Percentiles rank a stretch among this genome's conserved stretches.
phyloP scores from a whole-genome alignment of 2,329 filamentous ascomycete genomes.

The Ploettnerulaceae sp. region DNA sequence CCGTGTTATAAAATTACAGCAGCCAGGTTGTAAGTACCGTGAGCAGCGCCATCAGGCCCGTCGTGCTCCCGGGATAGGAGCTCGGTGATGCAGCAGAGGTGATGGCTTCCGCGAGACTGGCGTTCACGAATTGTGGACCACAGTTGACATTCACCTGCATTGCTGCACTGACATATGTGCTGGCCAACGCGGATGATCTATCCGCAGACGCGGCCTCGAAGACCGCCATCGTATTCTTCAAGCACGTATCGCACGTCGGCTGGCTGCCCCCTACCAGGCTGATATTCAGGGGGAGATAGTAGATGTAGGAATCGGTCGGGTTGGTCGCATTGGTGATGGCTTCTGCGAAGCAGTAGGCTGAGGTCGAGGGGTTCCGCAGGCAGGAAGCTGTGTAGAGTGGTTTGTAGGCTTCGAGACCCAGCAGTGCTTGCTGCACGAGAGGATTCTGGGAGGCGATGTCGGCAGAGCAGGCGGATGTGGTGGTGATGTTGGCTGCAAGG shows the following conservation, averaged over 20 bases:
- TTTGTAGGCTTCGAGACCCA: slow-evolving; percentile 71
- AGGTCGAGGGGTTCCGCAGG: slow-evolving; percentile 59
- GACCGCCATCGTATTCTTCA: slow-evolving; percentile 75
- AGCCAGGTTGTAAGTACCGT: no score
- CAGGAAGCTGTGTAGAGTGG: slow-evolving; percentile 78
- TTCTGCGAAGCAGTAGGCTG: slow-evolving; percentile 75
- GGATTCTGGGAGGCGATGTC: slow-evolving; percentile 67
- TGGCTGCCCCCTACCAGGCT: slow-evolving; percentile 59
- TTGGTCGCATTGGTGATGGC: slow-evolving; percentile 72
- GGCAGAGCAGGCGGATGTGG: slow-evolving; percentile 58
- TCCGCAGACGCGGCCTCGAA: slow-evolving; percentile 67
- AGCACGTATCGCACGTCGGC: slow-evolving; percentile 73
- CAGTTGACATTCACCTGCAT: slow-evolving; percentile 65
- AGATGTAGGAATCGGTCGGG: slow-evolving; percentile 71
- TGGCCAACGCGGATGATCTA: slow-evolving; percentile 58
- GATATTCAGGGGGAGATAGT: slow-evolving; percentile 78
- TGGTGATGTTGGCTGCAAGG: slow-evolving; percentile 61
- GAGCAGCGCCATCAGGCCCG: no score
- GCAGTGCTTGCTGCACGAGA: slow-evolving; percentile 67
- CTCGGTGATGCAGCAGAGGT: slow-evolving; percentile 7
- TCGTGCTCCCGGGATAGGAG: no score
- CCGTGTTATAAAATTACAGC: no score
- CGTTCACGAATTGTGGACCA: slow-evolving; percentile 53
- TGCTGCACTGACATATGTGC: slow-evolving; percentile 68
- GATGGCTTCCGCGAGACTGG: slow-evolving; percentile 39